phyloP scores from a whole-genome alignment of 2,329 filamentous ascomycete species.

The Tricladium varicosporioides region DNA sequence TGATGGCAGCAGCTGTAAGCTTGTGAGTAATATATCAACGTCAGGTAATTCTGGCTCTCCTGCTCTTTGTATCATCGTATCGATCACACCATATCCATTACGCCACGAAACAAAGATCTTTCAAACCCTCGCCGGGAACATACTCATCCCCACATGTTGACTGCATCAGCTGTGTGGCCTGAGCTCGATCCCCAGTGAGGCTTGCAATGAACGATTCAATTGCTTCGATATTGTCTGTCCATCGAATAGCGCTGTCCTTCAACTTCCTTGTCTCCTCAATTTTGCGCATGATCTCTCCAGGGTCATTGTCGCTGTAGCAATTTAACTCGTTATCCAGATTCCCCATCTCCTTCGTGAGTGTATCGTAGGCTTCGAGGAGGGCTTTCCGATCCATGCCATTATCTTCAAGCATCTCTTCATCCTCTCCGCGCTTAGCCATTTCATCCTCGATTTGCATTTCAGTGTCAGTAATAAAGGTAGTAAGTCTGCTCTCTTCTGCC shows the following conservation, averaged over 20 bases:
- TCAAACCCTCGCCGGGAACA: conserved; percentile 45
- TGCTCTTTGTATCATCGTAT: too few relatives aligned
- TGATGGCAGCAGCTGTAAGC: too few relatives aligned
- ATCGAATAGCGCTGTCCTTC: conserved; percentile 29
- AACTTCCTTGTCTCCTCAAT: conserved; percentile 29
- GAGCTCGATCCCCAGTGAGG: conserved; percentile 35
- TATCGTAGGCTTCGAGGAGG: conserved; percentile 28
- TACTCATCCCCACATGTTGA: conserved; percentile 46
- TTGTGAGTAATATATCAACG: too few relatives aligned
- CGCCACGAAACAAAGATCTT: conserved; percentile 33
- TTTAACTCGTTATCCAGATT: conserved; percentile 32
- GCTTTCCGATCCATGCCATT: conserved; percentile 27
- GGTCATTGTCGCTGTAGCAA: conserved; percentile 32
- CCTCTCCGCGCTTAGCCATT: conserved; percentile 32
- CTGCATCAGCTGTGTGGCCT: conserved; percentile 36
- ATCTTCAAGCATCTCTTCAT: conserved; percentile 33
- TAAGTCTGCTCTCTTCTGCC: conserved; percentile 35
- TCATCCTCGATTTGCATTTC: conserved; percentile 37
- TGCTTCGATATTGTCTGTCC: conserved; percentile 34
- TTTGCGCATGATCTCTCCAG: conserved; percentile 29
- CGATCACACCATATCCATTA: background rate
- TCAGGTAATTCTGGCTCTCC: too few relatives aligned
- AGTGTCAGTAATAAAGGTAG: conserved; percentile 33
- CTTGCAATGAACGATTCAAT: conserved; percentile 29
- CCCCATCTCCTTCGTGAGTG: conserved; percentile 29